phyloP scores from a whole-genome alignment of 179 eudicot species.

The Pouteria campechiana region DNA sequence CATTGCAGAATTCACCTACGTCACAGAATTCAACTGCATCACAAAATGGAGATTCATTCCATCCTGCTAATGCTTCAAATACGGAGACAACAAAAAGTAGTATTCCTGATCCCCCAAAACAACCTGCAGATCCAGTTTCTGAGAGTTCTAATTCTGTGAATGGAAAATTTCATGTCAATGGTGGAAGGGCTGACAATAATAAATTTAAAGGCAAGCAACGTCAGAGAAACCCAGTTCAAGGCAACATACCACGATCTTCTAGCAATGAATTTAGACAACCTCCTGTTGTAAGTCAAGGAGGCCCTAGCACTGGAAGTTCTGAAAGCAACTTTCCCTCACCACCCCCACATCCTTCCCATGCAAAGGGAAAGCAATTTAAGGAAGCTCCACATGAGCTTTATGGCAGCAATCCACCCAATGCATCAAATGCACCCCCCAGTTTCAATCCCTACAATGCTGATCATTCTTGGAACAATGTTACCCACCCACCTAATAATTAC shows the following conservation, averaged over 20 bases:
- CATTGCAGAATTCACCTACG: no score
- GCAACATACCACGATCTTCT: conserved; percentile 24
- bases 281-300: conserved; percentile 19
- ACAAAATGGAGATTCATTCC: conserved; percentile 28
- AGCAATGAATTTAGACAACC: no score
- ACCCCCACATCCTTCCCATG: conserved; percentile 16
- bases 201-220: conserved; percentile 26
- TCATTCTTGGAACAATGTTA: conserved; percentile 17
- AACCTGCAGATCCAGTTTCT: conserved; percentile 12
- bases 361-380: conserved; percentile 16
- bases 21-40: no score
- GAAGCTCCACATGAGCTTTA: conserved; percentile 29
- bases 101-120: conserved; percentile 19
- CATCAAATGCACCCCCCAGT: conserved; percentile 27
- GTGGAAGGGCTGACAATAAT: conserved; percentile 21
- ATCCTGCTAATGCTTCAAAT: conserved; percentile 9
- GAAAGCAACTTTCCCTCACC: no score
- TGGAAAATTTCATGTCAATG: conserved; percentile 18
- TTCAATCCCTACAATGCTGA: conserved; percentile 25
- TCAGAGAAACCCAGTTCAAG: conserved; percentile 30
- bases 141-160: conserved; percentile 17
- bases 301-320: conserved; percentile 13
- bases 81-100: conserved; percentile 11
- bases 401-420: conserved; percentile 22
- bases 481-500: conserved; percentile 16